Conservation (phyloP, 371 early-diverging fungal species). For the Chytridiales sp. region DNA sequence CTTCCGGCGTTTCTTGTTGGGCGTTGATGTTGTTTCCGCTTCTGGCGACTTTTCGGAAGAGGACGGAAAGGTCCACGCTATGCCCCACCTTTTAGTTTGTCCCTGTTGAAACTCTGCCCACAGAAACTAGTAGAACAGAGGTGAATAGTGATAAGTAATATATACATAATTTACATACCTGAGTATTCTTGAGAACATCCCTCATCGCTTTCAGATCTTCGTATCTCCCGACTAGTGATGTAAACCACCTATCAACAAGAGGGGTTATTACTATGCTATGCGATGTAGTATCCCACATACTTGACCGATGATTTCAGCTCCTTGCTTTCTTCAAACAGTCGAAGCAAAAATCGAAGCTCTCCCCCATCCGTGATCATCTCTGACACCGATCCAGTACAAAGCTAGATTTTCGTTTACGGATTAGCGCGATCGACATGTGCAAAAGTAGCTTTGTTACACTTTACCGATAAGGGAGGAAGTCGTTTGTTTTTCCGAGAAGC, state of each 20-base stretch:
- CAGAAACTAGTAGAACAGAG: conserved; percentile 11
- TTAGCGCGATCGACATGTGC: no score
- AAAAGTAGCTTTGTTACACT: no score
- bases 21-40: conserved; percentile 2
- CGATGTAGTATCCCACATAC: no score
- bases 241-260: conserved; percentile 54
- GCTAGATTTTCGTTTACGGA: no score
- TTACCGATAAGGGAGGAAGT: no score
- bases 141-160: background rate
- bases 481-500: no score
- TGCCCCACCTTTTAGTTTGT: conserved; percentile 61
- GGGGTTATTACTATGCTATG: no score
- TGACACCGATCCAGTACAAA: conserved; percentile 54
- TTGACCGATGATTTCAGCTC: background rate
- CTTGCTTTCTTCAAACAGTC: conserved; percentile 58
- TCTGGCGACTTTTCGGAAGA: no score
- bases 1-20: conserved; percentile 1
- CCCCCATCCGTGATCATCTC: conserved; percentile 73
- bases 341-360: conserved; percentile 58
- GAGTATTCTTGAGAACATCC: conserved; percentile 33
- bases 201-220: conserved; percentile 48
- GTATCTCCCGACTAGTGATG: conserved; percentile 62
- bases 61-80: conserved; percentile 64
- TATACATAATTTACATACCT: conserved; percentile 25
- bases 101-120: conserved; percentile 60